A percentile compares a stretch with the other conserved stretches of the same genome.
Evolutionary conservation across 208 protist genomes (phyloP).

Genomic region (Vickermania ingenoplastis): DNA sequence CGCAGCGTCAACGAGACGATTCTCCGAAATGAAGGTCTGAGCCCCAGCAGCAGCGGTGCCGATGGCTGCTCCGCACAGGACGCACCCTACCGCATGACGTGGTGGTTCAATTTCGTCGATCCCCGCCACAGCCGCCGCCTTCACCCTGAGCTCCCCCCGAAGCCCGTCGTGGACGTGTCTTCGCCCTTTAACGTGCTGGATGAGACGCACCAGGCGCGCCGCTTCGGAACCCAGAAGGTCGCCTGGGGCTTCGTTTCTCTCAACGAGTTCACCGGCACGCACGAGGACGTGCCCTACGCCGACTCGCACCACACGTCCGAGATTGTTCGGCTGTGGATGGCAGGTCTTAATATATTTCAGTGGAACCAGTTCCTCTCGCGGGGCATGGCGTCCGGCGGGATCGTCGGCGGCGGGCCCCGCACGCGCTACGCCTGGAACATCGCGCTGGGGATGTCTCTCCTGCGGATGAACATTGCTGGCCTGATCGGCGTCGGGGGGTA

Average conservation of each 20-base stretch:
- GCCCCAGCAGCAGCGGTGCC: slow-evolving; percentile 17
- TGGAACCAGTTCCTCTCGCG: slow-evolving; percentile 45
- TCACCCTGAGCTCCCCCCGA: slow-evolving; percentile 6
- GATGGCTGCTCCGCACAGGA: slow-evolving; percentile 20
- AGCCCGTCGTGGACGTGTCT: slow-evolving; percentile 65
- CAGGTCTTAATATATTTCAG: slow-evolving; percentile 49
- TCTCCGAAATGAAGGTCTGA: slow-evolving; percentile 46
- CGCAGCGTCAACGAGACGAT: slow-evolving; percentile 43
- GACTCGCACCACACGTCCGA: slow-evolving; percentile 65
- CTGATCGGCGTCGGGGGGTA: slow-evolving; percentile 64
- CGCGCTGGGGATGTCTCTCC: slow-evolving; percentile 31
- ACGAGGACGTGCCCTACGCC: slow-evolving; percentile 78
- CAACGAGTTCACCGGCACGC: slow-evolving; percentile 52
- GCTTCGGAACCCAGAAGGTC: slow-evolving; percentile 58
- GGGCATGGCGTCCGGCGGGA: slow-evolving; percentile 22
- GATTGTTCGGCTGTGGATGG: slow-evolving; percentile 56
- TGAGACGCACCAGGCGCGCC: slow-evolving; percentile 66
- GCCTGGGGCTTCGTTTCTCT: slow-evolving; percentile 47
- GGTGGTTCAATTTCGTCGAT: slow-evolving; percentile 50
- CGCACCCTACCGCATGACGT: slow-evolving; percentile 39
- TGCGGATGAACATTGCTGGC: slow-evolving; percentile 59
- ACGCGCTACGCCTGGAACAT: slow-evolving; percentile 53
- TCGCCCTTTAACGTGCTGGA: slow-evolving; percentile 67
- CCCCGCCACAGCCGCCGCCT: slow-evolving; percentile 19
- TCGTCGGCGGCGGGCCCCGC: slow-evolving; percentile 39